Base-by-base conservation (phyloP, 2,329 filamentous ascomycete genomes). In the Dactylellina cionopaga region DNA sequence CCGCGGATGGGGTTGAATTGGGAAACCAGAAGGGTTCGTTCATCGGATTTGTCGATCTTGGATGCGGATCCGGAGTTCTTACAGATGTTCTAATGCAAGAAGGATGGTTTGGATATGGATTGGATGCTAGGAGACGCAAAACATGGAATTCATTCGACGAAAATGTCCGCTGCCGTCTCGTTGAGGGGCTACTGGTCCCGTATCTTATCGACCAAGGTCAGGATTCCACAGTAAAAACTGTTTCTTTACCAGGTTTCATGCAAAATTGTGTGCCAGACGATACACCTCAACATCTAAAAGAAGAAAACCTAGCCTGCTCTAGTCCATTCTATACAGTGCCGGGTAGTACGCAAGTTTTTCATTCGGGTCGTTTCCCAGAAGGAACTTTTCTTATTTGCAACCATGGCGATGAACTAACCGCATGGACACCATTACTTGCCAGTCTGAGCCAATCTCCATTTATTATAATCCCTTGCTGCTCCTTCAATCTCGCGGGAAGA, bases 381-480 rank as follows among this genome's bases (percentile, higher is more conserved):
- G 87, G 88, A 25, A 96, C 92, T 0, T 99, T 99, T 80, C 92
- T 99, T 77, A 90, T 99, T 74, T 96, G 92, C 51, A 99, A 99
- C 78, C 95, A 99, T 80, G 94, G 94, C 9, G 95, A 99, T 79
- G 93, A 99, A 81, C 85, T 99, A 11, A 99, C 95, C 0, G 88
- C 92, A 0, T 99, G 95, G 95, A 98, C 95, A 0, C 95, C 95
- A 0, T 85, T 98, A 15, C 86, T 99, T 39, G 93, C 92, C 0
- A 86, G 87, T 5, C 82, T 92, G 1, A 92, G 90, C 0, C 82
- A 86, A 1, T 90, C 90, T 9, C 90, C 92, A 0, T 99, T 97
- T 80, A 87, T 99, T 74, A 90, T 91, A 76, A 96, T 99, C 44
- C 95, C 95, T 1, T 99, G 95, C 82, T 99, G 95, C 82, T 96